A percentile compares a stretch with the other conserved stretches of the same genome.
phyloP scores from a whole-genome alignment of 108 stramenopile genomes.

The Pseudonitzschia multiseries region DNA sequence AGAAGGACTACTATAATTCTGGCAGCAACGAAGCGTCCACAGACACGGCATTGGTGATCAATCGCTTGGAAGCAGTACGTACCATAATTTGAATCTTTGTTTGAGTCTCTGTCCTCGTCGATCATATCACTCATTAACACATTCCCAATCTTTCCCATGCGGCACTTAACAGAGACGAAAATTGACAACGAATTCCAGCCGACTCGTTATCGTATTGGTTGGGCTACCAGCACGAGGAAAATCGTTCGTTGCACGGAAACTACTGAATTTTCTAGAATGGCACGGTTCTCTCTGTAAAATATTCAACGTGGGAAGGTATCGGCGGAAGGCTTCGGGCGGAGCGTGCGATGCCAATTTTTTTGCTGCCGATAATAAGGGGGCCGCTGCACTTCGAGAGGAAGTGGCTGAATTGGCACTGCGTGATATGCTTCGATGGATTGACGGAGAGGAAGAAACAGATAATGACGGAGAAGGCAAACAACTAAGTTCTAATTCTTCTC shows the following conservation, averaged over 20 bases:
- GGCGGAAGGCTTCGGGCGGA: conserved; percentile 57
- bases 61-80: conserved; percentile 76
- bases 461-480: conserved; percentile 1
- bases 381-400: conserved; percentile 63
- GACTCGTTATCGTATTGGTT: conserved; percentile 80
- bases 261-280: conserved; percentile 83
- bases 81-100: neutral
- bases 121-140: conserved; percentile 13
- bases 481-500: neutral
- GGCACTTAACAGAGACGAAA: conserved; percentile 49
- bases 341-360: conserved; percentile 86
- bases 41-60: conserved; percentile 61
- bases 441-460: conserved; percentile 51
- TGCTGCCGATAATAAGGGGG: conserved; percentile 66
- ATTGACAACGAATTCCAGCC: conserved; percentile 65
- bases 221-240: conserved; percentile 90
- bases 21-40: conserved; percentile 67
- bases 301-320: conserved; percentile 91
- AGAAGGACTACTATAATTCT: conserved; percentile 52
- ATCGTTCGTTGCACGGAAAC: conserved; percentile 88
- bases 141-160: neutral
- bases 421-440: conserved; percentile 85
- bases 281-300: conserved; percentile 69
- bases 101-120: conserved; percentile 5
- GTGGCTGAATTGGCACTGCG: conserved; percentile 67